Percentiles rank a stretch among this genome's conserved stretches.
phyloP scores from a whole-genome alignment of 371 early-diverging fungal species.

The Chytridium lagenaria region DNA sequence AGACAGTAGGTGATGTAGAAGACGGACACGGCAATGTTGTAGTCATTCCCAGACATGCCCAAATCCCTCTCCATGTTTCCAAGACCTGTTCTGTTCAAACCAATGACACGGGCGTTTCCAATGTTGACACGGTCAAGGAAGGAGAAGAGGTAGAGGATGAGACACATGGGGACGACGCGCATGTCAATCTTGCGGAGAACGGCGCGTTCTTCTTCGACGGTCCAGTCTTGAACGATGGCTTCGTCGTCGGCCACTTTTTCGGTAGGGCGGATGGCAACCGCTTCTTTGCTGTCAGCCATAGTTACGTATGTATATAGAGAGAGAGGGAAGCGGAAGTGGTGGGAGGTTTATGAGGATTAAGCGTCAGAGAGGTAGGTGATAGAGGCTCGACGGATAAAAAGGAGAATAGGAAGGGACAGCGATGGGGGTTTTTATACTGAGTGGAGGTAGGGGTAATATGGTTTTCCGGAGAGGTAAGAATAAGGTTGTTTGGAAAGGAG shows the following conservation, averaged over 20 bases:
- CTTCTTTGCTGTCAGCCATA: no score
- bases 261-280: no score
- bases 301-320: no score
- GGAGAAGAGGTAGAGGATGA: background rate
- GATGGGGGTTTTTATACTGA: no score
- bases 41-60: conserved; percentile 46
- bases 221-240: background rate
- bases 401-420: no score
- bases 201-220: background rate
- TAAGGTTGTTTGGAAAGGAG: no score
- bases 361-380: no score
- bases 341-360: no score
- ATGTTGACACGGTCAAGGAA: conserved; percentile 82
- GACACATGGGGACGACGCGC: conserved; percentile 43
- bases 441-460: no score
- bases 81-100: conserved; percentile 16
- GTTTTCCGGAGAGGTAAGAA: no score
- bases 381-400: no score
- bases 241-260: background rate
- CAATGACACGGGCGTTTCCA: conserved; percentile 39
- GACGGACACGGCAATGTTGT: conserved; percentile 68
- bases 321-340: no score
- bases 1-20: conserved; percentile 60
- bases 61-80: conserved; percentile 30
- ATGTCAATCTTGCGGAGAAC: background rate